These are phyloP conservation scores for Aspergillus ellipticus DNA, from an alignment of 495 filamentous ascomycete species.

Conservation along the genomic window DNA sequence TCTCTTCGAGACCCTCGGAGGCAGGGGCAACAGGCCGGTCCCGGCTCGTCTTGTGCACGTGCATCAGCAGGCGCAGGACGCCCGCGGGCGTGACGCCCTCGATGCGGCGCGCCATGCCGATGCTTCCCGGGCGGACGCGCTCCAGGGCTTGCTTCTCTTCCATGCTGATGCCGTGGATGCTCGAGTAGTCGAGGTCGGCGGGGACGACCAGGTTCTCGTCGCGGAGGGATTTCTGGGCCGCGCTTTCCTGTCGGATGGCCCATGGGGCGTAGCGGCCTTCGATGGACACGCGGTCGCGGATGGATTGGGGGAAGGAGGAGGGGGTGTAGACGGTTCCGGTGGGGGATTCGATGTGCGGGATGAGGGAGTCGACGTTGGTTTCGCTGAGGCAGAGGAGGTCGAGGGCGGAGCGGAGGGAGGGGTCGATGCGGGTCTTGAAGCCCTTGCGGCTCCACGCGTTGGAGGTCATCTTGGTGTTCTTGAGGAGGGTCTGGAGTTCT, in stretches of 20 bases:
- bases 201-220: conserved; percentile 77
- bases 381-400: conserved; percentile 67
- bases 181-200: conserved; percentile 70
- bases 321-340: conserved; percentile 35
- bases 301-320: conserved; percentile 48
- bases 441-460: conserved; percentile 66
- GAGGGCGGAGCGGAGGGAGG: conserved; percentile 60
- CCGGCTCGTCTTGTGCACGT: conserved; percentile 29
- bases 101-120: conserved; percentile 84
- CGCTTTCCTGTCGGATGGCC: conserved; percentile 61
- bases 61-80: conserved; percentile 42
- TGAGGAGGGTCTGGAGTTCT: conserved; percentile 59
- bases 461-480: conserved; percentile 48
- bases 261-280: conserved; percentile 85
- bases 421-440: conserved; percentile 59
- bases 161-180: conserved; percentile 66
- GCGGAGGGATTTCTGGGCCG: conserved; percentile 60
- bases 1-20: conserved; percentile 7
- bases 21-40: not conserved
- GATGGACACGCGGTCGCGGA: conserved; percentile 67
- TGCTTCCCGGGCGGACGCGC: conserved; percentile 67
- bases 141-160: conserved; percentile 73
- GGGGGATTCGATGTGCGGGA: conserved; percentile 47
- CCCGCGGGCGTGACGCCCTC: conserved; percentile 68
- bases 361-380: conserved; percentile 53